Conservation (phyloP, 805 yeast species). For the Spathaspora hagerdaliae region DNA sequence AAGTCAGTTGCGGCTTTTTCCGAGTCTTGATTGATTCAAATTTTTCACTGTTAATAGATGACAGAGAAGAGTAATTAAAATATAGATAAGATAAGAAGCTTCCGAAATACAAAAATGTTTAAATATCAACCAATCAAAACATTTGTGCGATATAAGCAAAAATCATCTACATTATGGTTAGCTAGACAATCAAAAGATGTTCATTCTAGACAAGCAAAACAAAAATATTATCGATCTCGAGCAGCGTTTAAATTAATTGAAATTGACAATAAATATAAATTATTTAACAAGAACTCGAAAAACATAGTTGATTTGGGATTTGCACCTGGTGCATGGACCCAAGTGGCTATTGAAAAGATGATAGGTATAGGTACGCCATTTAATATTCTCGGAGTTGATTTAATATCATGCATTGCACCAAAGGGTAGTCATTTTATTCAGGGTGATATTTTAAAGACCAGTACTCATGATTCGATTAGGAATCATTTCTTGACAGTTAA, state of each 20-base stretch:
- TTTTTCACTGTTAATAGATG: no score
- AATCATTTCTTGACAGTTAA: conserved; percentile 36
- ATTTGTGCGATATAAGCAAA: conserved; percentile 3
- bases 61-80: no score
- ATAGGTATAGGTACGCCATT: conserved; percentile 25
- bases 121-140: not conserved
- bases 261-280: conserved; percentile 56
- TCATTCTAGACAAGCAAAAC: conserved; percentile 64
- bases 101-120: no score
- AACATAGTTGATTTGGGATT: conserved; percentile 84
- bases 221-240: conserved; percentile 63
- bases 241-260: conserved; percentile 89
- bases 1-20: no score
- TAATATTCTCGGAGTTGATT: conserved; percentile 68
- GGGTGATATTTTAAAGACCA: conserved; percentile 35
- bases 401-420: conserved; percentile 21
- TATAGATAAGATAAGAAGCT: no score
- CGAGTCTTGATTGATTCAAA: no score
- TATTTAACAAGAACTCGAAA: conserved; percentile 50
- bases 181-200: conserved; percentile 63
- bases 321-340: conserved; percentile 96
- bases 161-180: conserved; percentile 49
- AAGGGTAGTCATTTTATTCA: conserved; percentile 33
- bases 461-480: conserved; percentile 55
- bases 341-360: conserved; percentile 58